Conservation (phyloP, 2,329 filamentous ascomycete genomes). For the Pleurostoma richardsiae region DNA sequence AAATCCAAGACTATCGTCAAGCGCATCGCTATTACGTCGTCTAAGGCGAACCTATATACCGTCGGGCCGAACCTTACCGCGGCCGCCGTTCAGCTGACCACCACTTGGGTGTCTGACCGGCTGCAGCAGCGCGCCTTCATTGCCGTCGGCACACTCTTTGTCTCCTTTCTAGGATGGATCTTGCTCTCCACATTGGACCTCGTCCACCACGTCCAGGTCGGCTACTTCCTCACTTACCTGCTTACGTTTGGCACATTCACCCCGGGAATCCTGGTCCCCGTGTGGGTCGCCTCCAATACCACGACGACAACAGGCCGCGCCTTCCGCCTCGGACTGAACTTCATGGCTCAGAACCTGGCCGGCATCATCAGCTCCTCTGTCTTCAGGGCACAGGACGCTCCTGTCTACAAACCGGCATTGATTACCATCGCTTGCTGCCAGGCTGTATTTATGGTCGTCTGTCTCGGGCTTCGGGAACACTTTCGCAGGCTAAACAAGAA, state of each 20-base stretch:
- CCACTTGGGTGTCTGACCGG: slow-evolving; percentile 12
- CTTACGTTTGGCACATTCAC: slow-evolving; percentile 12
- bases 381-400: not conserved
- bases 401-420: not conserved
- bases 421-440: not conserved
- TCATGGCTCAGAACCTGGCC: not conserved
- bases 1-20: slow-evolving; percentile 21
- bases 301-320: slow-evolving; percentile 13
- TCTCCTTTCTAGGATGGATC: slow-evolving; percentile 13
- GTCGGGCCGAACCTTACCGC: slow-evolving; percentile 14
- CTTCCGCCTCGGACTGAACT: slow-evolving; percentile 1
- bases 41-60: slow-evolving; percentile 15
- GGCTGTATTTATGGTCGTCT: not conserved
- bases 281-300: slow-evolving; percentile 12
- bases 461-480: not conserved
- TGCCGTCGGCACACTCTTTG: slow-evolving; percentile 9
- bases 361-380: not conserved
- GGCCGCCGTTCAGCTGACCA: slow-evolving; percentile 10
- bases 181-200: slow-evolving; percentile 13
- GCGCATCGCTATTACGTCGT: slow-evolving; percentile 25
- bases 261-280: slow-evolving; percentile 12
- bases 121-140: slow-evolving; percentile 11
- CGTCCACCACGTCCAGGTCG: slow-evolving; percentile 8
- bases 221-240: slow-evolving; percentile 15
- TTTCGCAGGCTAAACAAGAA: not conserved